Base-by-base conservation (phyloP, 208 protist genomes). In the Leishmania guyanensis region DNA sequence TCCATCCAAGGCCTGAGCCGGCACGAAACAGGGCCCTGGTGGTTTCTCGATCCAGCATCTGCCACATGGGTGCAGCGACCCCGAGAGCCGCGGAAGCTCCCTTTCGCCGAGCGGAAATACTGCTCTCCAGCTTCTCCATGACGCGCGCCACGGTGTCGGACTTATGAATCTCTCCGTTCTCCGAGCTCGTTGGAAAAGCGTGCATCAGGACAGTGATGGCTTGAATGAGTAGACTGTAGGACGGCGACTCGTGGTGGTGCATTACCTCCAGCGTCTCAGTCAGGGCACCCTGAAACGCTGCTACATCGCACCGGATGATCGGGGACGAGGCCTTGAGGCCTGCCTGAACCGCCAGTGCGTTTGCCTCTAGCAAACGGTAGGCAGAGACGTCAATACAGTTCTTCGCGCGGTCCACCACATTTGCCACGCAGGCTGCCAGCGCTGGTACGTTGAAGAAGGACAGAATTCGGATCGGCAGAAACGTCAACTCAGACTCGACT, bases 1-100 rank as follows among this genome's bases (percentile, higher is more conserved):
- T 82, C 82, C 82, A 86, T 26, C 82, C 77, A 2, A 86, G 78
- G 0, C 82, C 82, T 6, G 78, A 82, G 6, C 82, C 82, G 3
- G 69, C 65, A 10, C 72, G 26, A 46, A 82, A 86, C 29, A 86
- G 56, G 22, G 22, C 26, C 17, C 6, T 1, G 0, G 82, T 78
- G 0, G 36, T 33, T 22, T 79, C 77, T 9, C 76, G 65, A 64
- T 79, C 65, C 6, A 86, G 56, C 66, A 82, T 20, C 1, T 66
- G 8, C 82, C 78, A 86, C 82, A 79, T 50, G 2, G 77, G 65
- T 9, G 82, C 66, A 8, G n/a, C 39, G n/a, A 77, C 36, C 20
- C 16, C 74, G 29, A 77, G 54, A 20, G 36, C 39, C 16, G 20
- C 50, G 39, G 50, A 50, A 0, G n/a, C 33, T 14, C 56, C 56